Evolutionary conservation across 2,329 filamentous ascomycete genomes (phyloP).

Genomic region (Fusarium sarcochroum): DNA sequence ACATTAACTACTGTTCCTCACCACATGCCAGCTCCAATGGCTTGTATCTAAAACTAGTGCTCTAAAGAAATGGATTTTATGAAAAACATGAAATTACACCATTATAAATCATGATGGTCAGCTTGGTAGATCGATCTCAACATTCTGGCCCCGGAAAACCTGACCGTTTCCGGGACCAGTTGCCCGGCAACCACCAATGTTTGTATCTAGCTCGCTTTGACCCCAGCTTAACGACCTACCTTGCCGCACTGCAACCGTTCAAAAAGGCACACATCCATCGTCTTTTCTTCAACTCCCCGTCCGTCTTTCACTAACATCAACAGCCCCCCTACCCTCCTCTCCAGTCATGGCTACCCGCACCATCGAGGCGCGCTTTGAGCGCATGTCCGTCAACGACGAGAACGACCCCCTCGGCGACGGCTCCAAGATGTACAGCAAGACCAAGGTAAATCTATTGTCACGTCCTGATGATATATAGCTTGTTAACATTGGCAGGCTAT

Average conservation of each 20-base stretch:
- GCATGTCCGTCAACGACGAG: slow-evolving; percentile 90
- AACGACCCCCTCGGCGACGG: slow-evolving; percentile 74
- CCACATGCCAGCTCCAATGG: too few species aligned
- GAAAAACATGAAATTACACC: too few species aligned
- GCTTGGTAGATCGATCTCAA: background rate
- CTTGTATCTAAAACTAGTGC: too few species aligned
- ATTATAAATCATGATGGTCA: background rate
- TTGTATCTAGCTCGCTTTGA: slow-evolving; percentile 21
- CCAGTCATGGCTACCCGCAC: slow-evolving; percentile 77
- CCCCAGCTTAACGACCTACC: slow-evolving; percentile 27
- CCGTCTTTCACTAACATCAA: slow-evolving; percentile 44
- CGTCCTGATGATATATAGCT: background rate
- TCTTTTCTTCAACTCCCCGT: slow-evolving; percentile 23
- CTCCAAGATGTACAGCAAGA: slow-evolving; percentile 73
- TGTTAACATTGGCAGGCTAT: slow-evolving; percentile 57
- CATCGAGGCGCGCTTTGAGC: slow-evolving; percentile 90
- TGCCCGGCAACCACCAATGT: slow-evolving; percentile 33
- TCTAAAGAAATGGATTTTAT: background rate
- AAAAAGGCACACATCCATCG: slow-evolving; percentile 30
- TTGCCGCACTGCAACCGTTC: slow-evolving; percentile 28
- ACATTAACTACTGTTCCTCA: too few species aligned
- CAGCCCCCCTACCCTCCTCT: slow-evolving; percentile 12
- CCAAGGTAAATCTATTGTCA: slow-evolving; percentile 73
- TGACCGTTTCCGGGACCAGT: slow-evolving; percentile 7
- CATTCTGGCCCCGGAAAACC: slow-evolving; percentile 9